Percentiles rank a stretch among this genome's conserved stretches.
phyloP scores from a whole-genome alignment of 495 filamentous ascomycete species.

The Penicillium chermesinum region DNA sequence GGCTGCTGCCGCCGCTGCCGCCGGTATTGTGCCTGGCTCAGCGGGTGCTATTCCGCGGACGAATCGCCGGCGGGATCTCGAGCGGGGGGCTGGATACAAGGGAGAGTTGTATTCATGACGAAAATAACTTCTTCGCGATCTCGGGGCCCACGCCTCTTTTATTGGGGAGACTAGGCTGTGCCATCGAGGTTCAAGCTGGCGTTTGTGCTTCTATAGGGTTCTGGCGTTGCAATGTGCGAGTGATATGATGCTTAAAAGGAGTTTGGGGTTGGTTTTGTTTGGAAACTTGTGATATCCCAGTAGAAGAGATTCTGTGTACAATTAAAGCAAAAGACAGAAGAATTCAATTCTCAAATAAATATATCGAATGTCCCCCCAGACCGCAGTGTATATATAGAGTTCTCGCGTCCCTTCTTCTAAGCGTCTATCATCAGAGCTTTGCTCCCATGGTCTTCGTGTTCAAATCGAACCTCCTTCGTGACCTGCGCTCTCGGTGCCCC shows the following conservation, averaged over 20 bases:
- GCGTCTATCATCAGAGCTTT: not conserved
- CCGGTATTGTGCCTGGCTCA: constrained; percentile 12
- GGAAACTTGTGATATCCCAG: constrained; percentile 16
- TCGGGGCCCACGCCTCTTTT: not conserved
- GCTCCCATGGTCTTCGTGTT: not conserved
- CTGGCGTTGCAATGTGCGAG: constrained; percentile 2
- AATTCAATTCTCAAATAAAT: constrained; percentile 3
- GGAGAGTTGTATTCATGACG: constrained; percentile 41
- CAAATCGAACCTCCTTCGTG: not conserved
- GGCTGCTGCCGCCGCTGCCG: constrained; percentile 2
- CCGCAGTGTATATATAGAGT: no score
- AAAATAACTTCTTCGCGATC: not conserved
- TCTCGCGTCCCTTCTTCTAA: not conserved
- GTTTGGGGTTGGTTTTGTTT: not conserved
- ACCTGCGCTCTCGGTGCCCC: not conserved
- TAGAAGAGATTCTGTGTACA: constrained; percentile 8
- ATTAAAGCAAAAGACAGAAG: constrained; percentile 2
- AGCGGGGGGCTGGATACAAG: constrained; percentile 35
- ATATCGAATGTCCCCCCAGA: no score
- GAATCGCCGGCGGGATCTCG: constrained; percentile 37
- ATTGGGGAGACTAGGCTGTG: not conserved
- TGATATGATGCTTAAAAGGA: not conserved
- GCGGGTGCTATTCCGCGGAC: constrained; percentile 19
- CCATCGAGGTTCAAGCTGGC: constrained; percentile 1
- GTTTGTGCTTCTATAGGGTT: constrained; percentile 6